Conservation (phyloP, 805 yeast species). For the Saccharomycopsis malanga region DNA sequence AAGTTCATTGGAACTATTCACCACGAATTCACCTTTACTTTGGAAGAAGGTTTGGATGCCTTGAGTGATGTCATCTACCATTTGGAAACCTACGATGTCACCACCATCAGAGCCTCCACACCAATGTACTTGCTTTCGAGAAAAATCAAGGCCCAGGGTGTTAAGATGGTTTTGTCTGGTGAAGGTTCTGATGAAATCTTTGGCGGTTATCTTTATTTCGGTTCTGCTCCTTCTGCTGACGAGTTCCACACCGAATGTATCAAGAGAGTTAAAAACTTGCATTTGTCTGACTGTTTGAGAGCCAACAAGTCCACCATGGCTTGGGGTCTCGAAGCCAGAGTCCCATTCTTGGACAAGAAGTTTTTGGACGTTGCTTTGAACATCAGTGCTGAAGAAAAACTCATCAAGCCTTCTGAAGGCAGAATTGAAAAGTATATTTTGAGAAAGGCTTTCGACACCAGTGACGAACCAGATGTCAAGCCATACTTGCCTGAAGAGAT, state of each 20-base stretch:
- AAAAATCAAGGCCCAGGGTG: conserved; percentile 99
- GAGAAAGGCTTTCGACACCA: conserved; percentile 95
- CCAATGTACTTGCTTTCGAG: conserved; percentile 96
- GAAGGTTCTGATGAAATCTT: conserved; percentile 99
- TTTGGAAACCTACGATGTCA: conserved; percentile 96
- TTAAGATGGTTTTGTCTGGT: conserved; percentile 97
- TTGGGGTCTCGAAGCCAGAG: conserved; percentile 99
- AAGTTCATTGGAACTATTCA: conserved; percentile 93
- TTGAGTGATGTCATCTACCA: conserved; percentile 90
- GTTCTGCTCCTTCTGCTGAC: conserved; percentile 85
- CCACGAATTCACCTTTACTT: conserved; percentile 95
- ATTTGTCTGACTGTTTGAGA: conserved; percentile 93
- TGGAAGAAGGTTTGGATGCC: conserved; percentile 95
- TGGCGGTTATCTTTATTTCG: conserved; percentile 97
- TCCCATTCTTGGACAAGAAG: conserved; percentile 93
- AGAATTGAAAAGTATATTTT: conserved; percentile 90
- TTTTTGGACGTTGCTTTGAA: conserved; percentile 90
- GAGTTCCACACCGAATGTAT: conserved; percentile 97
- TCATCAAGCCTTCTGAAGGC: conserved; percentile 65
- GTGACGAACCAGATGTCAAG: conserved; percentile 64
- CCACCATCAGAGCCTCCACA: conserved; percentile 97
- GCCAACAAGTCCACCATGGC: conserved; percentile 99
- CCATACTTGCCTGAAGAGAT: conserved; percentile 96
- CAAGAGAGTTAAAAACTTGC: conserved; percentile 93
- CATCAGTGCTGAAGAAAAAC: conserved; percentile 88